These are phyloP conservation scores for Salvia rosmarinus DNA, from an alignment of 257 asterid genomes.

Conservation along the genomic window DNA sequence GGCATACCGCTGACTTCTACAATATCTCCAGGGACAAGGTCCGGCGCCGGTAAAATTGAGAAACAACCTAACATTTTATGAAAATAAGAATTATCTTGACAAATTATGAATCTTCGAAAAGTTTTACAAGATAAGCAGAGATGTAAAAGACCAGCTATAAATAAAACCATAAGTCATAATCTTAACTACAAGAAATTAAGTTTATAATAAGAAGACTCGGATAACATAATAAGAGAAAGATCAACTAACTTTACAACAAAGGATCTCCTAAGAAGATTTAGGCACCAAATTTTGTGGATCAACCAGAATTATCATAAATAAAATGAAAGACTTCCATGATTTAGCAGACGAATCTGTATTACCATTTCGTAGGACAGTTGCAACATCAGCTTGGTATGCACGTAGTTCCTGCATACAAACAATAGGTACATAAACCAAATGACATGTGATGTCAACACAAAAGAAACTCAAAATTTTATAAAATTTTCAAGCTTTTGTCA, in stretches of 20 bases:
- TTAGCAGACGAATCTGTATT: slow-evolving; percentile 26
- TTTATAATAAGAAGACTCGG: not conserved
- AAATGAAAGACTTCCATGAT: slow-evolving; percentile 21
- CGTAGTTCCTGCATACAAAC: slow-evolving; percentile 76
- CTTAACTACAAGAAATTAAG: slow-evolving; percentile 8
- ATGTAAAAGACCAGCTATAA: slow-evolving; percentile 16
- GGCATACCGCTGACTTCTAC: slow-evolving; percentile 95
- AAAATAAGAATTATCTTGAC: slow-evolving; percentile 29
- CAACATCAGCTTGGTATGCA: slow-evolving; percentile 98
- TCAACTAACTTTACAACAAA: slow-evolving; percentile 12
- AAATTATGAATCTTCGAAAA: slow-evolving; percentile 6
- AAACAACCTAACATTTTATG: slow-evolving; percentile 65
- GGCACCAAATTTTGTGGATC: slow-evolving; percentile 18
- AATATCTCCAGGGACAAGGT: slow-evolving; percentile 97
- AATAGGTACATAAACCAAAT: slow-evolving; percentile 29
- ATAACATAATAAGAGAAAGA: slow-evolving; percentile 15
- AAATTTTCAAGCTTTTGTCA: slow-evolving; percentile 12
- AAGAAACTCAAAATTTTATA: slow-evolving; percentile 9
- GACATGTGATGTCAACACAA: slow-evolving; percentile 8
- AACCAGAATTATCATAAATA: slow-evolving; percentile 13
- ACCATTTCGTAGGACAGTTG: slow-evolving; percentile 96
- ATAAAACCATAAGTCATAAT: not conserved
- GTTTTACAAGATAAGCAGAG: slow-evolving; percentile 25
- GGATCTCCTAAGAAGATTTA: slow-evolving; percentile 2
- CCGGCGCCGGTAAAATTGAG: slow-evolving; percentile 87